phyloP scores from a whole-genome alignment of 164 flowering plant genomes.

The Stephania yunnanensis region DNA sequence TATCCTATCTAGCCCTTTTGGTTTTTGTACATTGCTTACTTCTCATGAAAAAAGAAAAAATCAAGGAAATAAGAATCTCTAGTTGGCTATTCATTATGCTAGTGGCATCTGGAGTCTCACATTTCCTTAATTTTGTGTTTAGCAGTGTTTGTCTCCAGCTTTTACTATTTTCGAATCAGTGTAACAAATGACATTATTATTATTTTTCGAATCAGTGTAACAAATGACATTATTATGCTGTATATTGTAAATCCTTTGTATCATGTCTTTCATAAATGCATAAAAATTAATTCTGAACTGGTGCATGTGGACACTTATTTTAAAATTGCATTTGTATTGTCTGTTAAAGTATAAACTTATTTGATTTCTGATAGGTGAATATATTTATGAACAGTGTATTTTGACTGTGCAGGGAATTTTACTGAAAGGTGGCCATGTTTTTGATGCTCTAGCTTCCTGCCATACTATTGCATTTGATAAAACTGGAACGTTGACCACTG shows the following conservation, averaged over 20 bases:
- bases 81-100: neutral
- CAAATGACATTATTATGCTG: neutral
- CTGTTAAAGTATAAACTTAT: neutral
- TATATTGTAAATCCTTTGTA: neutral
- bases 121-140: neutral
- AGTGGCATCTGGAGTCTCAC: neutral
- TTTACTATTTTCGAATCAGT: neutral
- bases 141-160: neutral
- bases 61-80: too few relatives aligned
- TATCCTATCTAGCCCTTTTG: too few relatives aligned
- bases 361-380: neutral
- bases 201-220: too few relatives aligned
- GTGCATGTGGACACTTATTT: neutral
- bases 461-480: slow-evolving; percentile 93
- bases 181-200: neutral
- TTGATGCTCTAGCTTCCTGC: slow-evolving; percentile 92
- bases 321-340: neutral
- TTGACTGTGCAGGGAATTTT: slow-evolving; percentile 65
- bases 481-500: slow-evolving; percentile 97
- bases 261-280: neutral
- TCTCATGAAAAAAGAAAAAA: too few relatives aligned
- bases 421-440: slow-evolving; percentile 93
- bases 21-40: too few relatives aligned
- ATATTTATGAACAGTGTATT: neutral
- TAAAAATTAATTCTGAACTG: neutral